Base-by-base conservation (phyloP, 345 rosid genomes). In the Limnanthes douglasii region DNA sequence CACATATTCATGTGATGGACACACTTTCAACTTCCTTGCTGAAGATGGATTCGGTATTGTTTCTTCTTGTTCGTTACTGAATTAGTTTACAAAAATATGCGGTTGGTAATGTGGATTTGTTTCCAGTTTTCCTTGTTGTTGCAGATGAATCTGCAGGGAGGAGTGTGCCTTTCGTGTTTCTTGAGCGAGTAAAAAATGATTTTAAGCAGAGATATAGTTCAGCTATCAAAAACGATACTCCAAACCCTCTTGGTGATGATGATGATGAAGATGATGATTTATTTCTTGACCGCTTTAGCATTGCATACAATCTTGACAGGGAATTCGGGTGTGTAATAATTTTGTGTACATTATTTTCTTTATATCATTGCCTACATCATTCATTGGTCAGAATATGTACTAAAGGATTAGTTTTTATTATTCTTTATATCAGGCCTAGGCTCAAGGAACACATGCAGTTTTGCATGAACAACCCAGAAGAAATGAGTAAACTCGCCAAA, bases 381-480 rank as follows among this genome's bases (percentile, higher is more conserved):
- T 22, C 23, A 13, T 30, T 21, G 3, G 42, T 56, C 26, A 0
- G 5, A 8, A n/a, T 37, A 11, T 34, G 21, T 15, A 11, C 6
- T 4, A 3, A 12, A 5, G 21, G 21, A 21, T 28, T 21, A 39
- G 16, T 26, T 6, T 13, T 37, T 5, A 40, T 43, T 27, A 41
- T 18, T 37, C 10, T 20, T 6, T 43, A 21, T 59, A 11, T 48
- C 60, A 90, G 99, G 59, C 96, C 99, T 30, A 66, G 66, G 60
- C 93, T 90, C 33, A 85, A 80, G 79, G 99, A 90, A 65, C 99
- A 90, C 51, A 85, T 90, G 96, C 80, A 78, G 62, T 90, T 84
- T 48, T 85, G 96, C 60, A 59, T 75, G 69, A 69, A 33, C 57
- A 93, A 90, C 52, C 99, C 99, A 4, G 96, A 85, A 61, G 99